A percentile compares a stretch with the other conserved stretches of the same genome.
phyloP scores from a whole-genome alignment of 129 eudicot species.

The Flaveria bidentis region DNA sequence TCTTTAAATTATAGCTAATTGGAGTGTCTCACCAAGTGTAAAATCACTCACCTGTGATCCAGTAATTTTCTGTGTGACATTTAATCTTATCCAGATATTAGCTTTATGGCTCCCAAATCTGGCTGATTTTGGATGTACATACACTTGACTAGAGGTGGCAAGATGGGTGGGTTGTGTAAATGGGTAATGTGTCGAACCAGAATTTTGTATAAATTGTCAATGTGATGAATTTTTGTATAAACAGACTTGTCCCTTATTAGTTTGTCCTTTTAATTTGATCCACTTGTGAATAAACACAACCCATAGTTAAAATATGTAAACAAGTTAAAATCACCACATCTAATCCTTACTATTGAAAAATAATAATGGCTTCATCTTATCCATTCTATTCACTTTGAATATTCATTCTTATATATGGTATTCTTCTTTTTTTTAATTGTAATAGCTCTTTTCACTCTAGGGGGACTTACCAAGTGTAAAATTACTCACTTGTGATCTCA shows the following conservation, averaged over 20 bases:
- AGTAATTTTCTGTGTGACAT: not conserved
- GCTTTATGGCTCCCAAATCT: not conserved
- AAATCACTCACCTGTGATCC: not conserved
- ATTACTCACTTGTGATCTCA: not conserved
- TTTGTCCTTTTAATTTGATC: not conserved
- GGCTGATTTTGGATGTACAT: not conserved
- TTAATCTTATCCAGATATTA: not conserved
- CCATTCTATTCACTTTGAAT: constrained; percentile 6
- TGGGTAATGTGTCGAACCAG: constrained; percentile 3
- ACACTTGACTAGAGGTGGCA: not conserved
- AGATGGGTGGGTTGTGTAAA: constrained; percentile 5
- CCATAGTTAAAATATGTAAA: not conserved
- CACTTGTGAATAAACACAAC: not conserved
- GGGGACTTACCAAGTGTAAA: not conserved
- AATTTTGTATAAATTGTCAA: not conserved
- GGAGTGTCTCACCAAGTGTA: not conserved
- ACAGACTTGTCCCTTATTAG: not conserved
- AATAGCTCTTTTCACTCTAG: not conserved
- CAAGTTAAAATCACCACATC: not conserved
- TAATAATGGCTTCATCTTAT: not conserved
- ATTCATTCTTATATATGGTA: not conserved
- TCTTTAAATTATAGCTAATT: not conserved
- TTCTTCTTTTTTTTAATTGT: not conserved
- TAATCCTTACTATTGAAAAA: not conserved
- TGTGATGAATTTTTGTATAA: not conserved